A percentile compares a stretch with the other conserved stretches of the same genome.
phyloP scores from a whole-genome alignment of 352 stramenopile species.

The Globisporangium mamillatum region DNA sequence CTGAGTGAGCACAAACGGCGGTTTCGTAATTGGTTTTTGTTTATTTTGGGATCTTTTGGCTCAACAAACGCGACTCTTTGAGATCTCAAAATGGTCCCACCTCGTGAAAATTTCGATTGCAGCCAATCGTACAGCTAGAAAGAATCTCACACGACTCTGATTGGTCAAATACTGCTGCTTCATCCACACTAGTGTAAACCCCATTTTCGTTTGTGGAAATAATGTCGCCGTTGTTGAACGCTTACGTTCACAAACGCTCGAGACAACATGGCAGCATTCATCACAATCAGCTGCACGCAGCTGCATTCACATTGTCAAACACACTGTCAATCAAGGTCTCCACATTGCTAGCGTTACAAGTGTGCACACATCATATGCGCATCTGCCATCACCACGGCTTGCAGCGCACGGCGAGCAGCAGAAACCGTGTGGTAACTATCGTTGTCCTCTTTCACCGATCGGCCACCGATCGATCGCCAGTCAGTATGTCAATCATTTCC shows the following conservation, averaged over 20 bases:
- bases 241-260: neutral
- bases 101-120: neutral
- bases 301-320: neutral
- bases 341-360: conserved; percentile 1
- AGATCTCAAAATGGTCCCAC: conserved; percentile 5
- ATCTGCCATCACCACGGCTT: neutral
- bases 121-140: neutral
- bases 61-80: conserved; percentile 3
- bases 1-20: neutral
- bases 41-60: conserved; percentile 1
- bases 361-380: neutral
- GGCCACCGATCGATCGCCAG: neutral
- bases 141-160: neutral
- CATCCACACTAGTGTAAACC: neutral
- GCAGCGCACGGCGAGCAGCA: neutral
- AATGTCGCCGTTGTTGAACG: neutral
- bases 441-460: neutral
- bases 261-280: too few species aligned
- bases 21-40: neutral
- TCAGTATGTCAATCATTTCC: neutral
- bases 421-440: neutral
- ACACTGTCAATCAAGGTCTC: neutral
- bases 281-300: neutral
- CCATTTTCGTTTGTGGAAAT: neutral
- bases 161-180: neutral